Base-by-base conservation (phyloP, 345 rosid genomes). In the Lepidium africanum region DNA sequence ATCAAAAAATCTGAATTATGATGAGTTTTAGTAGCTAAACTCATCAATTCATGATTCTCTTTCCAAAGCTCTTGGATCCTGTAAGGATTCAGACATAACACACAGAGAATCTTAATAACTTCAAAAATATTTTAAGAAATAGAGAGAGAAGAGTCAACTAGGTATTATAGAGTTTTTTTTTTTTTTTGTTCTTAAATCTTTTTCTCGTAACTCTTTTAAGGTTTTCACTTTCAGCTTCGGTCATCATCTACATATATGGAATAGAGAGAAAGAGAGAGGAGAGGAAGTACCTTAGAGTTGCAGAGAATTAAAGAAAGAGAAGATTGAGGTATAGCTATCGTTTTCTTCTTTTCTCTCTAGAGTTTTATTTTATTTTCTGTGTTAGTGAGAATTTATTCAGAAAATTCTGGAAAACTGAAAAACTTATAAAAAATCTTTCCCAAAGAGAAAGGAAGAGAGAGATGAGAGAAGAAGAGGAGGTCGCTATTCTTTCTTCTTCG, bases 281-380 rank as follows among this genome's bases (percentile, higher is more conserved):
- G 37, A 58, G 25, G 60, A 40, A 23, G 4, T 81, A 53, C 86
- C 71, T 79, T 71, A 78, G 77, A 76, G 81, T 79, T 84, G 85
- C 85, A 78, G 85, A 81, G 81, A 57, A 70, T 63, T 60, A 79
- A 68, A 77, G 72, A 66, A 57, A 65, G 61, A 65, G 60, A 65
- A 58, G 77, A 40, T 65, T 57, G 81, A 75, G 84, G 77, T 67
- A 65, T 59, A 80, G 83, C 76, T 81, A 83, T 87, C 91, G 80
- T 86, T 86, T 82, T 79, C 77, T 79, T 79, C 59, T 63, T 71
- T 65, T 63, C 66, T 77, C 75, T 52, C 72, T 77, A 75, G 65
- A 63, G 77, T 73, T 58, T 40, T 57, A 0, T 37, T 57, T 19
- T 17, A 2, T 50, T 62, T 71, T 39, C 76, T 76, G 37, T 66